These are phyloP conservation scores for Sclerotinia nivalis DNA, from an alignment of 2,329 filamentous ascomycete species.

Conservation along the genomic window DNA sequence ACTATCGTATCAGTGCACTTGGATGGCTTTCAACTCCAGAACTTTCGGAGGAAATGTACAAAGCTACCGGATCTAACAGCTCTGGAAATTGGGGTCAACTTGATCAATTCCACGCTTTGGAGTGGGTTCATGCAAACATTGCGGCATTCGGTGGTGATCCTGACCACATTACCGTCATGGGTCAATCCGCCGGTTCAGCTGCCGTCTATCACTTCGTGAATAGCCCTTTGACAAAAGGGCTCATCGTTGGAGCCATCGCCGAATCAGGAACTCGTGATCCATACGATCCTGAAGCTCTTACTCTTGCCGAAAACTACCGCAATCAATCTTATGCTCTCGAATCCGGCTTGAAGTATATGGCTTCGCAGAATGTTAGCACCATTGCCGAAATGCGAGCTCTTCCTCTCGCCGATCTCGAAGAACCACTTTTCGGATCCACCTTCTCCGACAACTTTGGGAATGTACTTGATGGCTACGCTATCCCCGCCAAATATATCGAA, in stretches of 20 bases:
- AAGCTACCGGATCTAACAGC: slow-evolving; percentile 26
- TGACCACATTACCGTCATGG: slow-evolving; percentile 45
- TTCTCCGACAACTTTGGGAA: slow-evolving; percentile 20
- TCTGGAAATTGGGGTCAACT: slow-evolving; percentile 50
- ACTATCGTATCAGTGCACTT: slow-evolving; percentile 61
- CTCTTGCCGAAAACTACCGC: slow-evolving; percentile 34
- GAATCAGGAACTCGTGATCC: slow-evolving; percentile 38
- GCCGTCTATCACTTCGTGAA: slow-evolving; percentile 44
- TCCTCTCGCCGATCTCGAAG: slow-evolving; percentile 12
- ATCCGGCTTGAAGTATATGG: slow-evolving; percentile 27
- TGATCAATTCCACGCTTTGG: slow-evolving; percentile 59
- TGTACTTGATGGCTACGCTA: slow-evolving; percentile 33
- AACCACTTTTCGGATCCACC: neutral
- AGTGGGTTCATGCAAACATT: slow-evolving; percentile 61
- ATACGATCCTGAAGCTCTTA: slow-evolving; percentile 32
- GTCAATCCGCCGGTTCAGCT: slow-evolving; percentile 47
- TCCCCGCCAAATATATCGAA: slow-evolving; percentile 31
- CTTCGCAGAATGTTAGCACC: slow-evolving; percentile 28
- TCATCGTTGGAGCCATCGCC: slow-evolving; percentile 36
- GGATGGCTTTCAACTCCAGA: slow-evolving; percentile 56
- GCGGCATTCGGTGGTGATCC: slow-evolving; percentile 53
- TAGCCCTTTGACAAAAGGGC: slow-evolving; percentile 35
- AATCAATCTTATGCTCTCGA: slow-evolving; percentile 22
- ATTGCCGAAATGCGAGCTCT: slow-evolving; percentile 28
- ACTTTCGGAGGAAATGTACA: slow-evolving; percentile 28